These are phyloP conservation scores for Phytophthora pluvialis DNA, from an alignment of 352 stramenopile genomes.

Conservation along the genomic window DNA sequence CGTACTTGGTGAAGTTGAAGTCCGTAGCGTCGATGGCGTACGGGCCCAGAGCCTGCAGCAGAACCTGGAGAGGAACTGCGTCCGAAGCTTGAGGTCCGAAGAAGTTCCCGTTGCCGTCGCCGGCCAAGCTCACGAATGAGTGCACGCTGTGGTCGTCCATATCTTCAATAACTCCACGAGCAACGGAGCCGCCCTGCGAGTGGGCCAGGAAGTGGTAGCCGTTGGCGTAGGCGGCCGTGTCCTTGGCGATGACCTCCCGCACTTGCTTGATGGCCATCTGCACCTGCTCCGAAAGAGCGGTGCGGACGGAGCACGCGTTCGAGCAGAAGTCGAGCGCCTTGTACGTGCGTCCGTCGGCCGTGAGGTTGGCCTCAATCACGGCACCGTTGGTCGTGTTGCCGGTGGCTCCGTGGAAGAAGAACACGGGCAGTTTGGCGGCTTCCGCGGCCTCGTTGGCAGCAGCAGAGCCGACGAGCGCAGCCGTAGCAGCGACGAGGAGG, in stretches of 20 bases:
- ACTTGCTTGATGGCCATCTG: conserved; percentile 56
- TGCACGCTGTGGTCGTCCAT: conserved; percentile 66
- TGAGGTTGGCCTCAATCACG: conserved; percentile 46
- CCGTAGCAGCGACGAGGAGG: conserved; percentile 14
- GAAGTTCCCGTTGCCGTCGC: conserved; percentile 56
- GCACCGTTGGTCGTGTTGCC: conserved; percentile 37
- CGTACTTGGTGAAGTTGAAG: conserved; percentile 54
- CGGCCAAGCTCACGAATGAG: conserved; percentile 54
- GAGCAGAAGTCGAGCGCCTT: conserved; percentile 53
- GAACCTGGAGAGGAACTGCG: conserved; percentile 36
- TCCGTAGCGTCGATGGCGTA: conserved; percentile 33
- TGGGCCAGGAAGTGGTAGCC: conserved; percentile 64
- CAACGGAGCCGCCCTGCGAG: conserved; percentile 51
- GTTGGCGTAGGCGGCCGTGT: conserved; percentile 38
- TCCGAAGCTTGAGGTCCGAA: conserved; percentile 52
- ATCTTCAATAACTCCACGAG: conserved; percentile 55
- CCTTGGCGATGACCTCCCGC: conserved; percentile 33
- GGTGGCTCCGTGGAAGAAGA: conserved; percentile 63
- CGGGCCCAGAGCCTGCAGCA: conserved; percentile 42
- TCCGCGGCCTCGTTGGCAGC: conserved; percentile 16
- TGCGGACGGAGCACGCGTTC: conserved; percentile 45
- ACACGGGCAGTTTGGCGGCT: conserved; percentile 24
- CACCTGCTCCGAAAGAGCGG: conserved; percentile 43
- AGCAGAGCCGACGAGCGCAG: conserved; percentile 14
- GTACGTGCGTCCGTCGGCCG: conserved; percentile 43